Conservation (phyloP, 495 filamentous ascomycete genomes). For the Amniculicola lignicola region DNA sequence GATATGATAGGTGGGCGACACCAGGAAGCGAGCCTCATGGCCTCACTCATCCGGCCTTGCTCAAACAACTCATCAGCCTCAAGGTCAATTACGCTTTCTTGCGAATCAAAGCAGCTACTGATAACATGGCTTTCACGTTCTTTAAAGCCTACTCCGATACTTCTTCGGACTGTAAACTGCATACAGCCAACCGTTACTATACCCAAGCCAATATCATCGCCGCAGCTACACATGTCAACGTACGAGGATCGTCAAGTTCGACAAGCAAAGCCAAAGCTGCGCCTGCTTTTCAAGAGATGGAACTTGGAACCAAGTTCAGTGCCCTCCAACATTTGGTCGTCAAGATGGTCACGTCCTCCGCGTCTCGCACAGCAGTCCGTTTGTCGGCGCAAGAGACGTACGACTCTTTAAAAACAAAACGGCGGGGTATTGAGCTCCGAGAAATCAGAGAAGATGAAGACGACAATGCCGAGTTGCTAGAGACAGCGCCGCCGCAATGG, state of each 20-base stretch:
- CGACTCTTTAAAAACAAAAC: background rate
- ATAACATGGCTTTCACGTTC: constrained; percentile 39
- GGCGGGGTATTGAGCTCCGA: background rate
- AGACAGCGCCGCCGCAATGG: constrained; percentile 34
- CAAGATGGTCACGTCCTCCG: constrained; percentile 39
- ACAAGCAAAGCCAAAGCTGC: too few relatives aligned
- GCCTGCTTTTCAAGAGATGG: constrained; percentile 36
- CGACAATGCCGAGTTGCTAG: constrained; percentile 10
- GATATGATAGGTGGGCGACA: constrained; percentile 31
- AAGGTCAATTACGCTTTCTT: constrained; percentile 44
- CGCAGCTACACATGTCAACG: too few relatives aligned
- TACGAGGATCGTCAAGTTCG: too few relatives aligned
- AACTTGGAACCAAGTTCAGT: constrained; percentile 37
- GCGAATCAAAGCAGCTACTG: constrained; percentile 37
- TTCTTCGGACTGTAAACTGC: constrained; percentile 22
- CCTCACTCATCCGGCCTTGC: constrained; percentile 35
- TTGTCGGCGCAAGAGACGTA: background rate
- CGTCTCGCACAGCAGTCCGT: constrained; percentile 37
- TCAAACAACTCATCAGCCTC: constrained; percentile 35
- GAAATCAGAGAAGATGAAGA: background rate
- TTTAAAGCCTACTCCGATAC: constrained; percentile 31
- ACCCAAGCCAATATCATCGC: background rate
- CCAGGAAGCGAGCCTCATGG: constrained; percentile 41
- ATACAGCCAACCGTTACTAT: constrained; percentile 32
- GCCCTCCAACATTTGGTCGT: constrained; percentile 39